Base-by-base conservation (phyloP, 1,139 yeast genomes). In the Taphrina communis region DNA sequence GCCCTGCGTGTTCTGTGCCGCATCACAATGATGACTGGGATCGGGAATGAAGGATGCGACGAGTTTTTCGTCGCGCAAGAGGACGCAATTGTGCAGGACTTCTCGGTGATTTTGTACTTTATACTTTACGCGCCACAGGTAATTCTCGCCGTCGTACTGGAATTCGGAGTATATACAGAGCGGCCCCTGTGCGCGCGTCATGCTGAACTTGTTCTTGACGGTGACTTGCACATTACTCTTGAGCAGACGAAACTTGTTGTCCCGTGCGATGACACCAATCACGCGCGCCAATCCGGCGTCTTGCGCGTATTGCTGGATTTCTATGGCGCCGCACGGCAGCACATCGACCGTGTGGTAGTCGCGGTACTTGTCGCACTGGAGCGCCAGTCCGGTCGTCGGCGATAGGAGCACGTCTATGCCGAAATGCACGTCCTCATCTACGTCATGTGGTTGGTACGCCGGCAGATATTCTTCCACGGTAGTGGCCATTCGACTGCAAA, bases 51-150 rank as follows among this genome's bases (percentile, higher is more conserved):
- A 50, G 1, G 53, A 50, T 6, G 53, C 53, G 36, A 50, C 53
- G n/a, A 50, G 11, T n/a, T 50, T 50, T n/a, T 50, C 53, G n/a
- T 50, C n/a, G n/a, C 53, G 53, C 35, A 50, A n/a, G n/a, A 50
- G n/a, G 53, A 50, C 53, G 36, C 53, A 50, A n/a, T 50, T 50
- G 36, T 50, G 53, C n/a, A 50, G n/a, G 36, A 50, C 36, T 50
- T 50, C 36, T 11, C n/a, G 12, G 11, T 25, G 36, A 11, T 21
- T 14, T 6, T 25, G 53, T 35, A 21, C 11, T 35, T 50, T 50
- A 35, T 50, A 50, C 36, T 50, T 50, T 21, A 50, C 53, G 14
- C 36, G 35, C 53, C 53, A 50, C n/a, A 50, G 36, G n/a, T 21
- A 50, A 8, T 50, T 2, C n/a, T 50, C 36, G 31, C 53, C 53